phyloP scores from a whole-genome alignment of 163 green algal genomes.

The Scenedesmus sp. region DNA sequence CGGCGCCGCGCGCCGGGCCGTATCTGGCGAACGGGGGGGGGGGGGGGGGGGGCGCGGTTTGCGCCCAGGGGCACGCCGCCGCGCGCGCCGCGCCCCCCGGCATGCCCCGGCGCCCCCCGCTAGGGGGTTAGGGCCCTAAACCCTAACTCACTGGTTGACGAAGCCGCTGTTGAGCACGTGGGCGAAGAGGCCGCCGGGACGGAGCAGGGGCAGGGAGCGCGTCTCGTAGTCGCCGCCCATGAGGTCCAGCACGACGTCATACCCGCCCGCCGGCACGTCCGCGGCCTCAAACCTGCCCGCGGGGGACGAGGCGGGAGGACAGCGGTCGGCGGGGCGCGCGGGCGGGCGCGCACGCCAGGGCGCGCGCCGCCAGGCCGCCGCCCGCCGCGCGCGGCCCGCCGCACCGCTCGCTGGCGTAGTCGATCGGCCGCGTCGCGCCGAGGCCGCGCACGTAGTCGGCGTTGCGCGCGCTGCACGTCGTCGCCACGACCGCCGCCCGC shows the following conservation, averaged over 20 bases:
- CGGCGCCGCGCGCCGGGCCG: too few relatives aligned
- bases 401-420: conserved; percentile 69
- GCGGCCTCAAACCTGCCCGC: conserved; percentile 25
- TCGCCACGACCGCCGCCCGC: conserved; percentile 54
- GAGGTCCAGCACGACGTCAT: conserved; percentile 31
- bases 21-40: too few relatives aligned
- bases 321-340: conserved; percentile 15
- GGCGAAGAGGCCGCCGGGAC: conserved; percentile 20
- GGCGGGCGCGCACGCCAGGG: conserved; percentile 36
- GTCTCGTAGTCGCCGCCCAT: conserved; percentile 49
- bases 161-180: conserved; percentile 18
- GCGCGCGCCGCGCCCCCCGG: too few relatives aligned
- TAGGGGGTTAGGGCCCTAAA: too few relatives aligned
- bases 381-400: too few relatives aligned
- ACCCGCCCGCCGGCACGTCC: background rate
- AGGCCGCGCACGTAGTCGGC: conserved; percentile 58
- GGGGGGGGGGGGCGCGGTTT: too few relatives aligned
- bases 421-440: conserved; percentile 64
- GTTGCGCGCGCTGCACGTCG: conserved; percentile 64
- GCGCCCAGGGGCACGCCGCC: too few relatives aligned
- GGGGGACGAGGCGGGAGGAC: too few relatives aligned
- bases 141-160: conserved; percentile 20
- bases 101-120: too few relatives aligned
- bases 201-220: conserved; percentile 41
- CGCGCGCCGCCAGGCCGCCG: too few relatives aligned